A percentile compares a stretch with the other conserved stretches of the same genome.
Evolutionary conservation across 2,329 filamentous ascomycete species (phyloP).

Genomic region (Septoria linicola): DNA sequence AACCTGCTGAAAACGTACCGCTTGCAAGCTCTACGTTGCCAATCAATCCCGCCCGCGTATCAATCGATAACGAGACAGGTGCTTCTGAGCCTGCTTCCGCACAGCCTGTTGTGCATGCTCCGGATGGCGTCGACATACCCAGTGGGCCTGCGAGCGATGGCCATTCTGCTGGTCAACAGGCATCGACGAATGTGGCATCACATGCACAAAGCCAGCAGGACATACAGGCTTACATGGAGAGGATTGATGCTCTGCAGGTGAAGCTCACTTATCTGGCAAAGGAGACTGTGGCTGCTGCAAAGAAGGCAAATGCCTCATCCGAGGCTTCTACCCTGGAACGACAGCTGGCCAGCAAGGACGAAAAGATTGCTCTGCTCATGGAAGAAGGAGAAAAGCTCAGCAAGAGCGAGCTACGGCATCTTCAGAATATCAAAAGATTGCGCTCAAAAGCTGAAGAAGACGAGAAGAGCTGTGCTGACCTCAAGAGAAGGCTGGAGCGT

Average conservation of each 20-base stretch:
- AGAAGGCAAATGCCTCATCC: constrained; percentile 63
- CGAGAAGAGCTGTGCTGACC: constrained; percentile 51
- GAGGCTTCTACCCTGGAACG: constrained; percentile 67
- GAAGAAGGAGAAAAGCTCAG: constrained; percentile 89
- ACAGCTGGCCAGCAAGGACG: constrained; percentile 83
- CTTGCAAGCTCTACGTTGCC: constrained; percentile 36
- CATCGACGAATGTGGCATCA: constrained; percentile 35
- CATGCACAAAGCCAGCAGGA: constrained; percentile 70
- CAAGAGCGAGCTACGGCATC: constrained; percentile 79
- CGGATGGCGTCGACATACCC: constrained; percentile 31
- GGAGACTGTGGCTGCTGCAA: constrained; percentile 73
- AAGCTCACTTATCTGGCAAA: constrained; percentile 87
- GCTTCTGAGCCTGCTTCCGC: constrained; percentile 9
- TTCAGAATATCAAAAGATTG: constrained; percentile 79
- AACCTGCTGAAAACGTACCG: constrained; percentile 18
- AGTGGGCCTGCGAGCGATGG: constrained; percentile 37
- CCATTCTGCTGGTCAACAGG: constrained; percentile 48
- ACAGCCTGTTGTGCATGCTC: constrained; percentile 25
- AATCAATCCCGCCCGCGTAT: constrained; percentile 38
- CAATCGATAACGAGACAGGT: constrained; percentile 32
- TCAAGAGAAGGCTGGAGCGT: constrained; percentile 62
- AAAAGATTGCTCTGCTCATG: constrained; percentile 84
- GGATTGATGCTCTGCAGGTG: constrained; percentile 85
- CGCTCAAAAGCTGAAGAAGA: constrained; percentile 53
- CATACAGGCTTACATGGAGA: constrained; percentile 77